Evolutionary conservation across 2,329 filamentous ascomycete genomes (phyloP), one percentile per base, ranked within the genome.

Genomic region (Alternaria angustiovoidea): DNA sequence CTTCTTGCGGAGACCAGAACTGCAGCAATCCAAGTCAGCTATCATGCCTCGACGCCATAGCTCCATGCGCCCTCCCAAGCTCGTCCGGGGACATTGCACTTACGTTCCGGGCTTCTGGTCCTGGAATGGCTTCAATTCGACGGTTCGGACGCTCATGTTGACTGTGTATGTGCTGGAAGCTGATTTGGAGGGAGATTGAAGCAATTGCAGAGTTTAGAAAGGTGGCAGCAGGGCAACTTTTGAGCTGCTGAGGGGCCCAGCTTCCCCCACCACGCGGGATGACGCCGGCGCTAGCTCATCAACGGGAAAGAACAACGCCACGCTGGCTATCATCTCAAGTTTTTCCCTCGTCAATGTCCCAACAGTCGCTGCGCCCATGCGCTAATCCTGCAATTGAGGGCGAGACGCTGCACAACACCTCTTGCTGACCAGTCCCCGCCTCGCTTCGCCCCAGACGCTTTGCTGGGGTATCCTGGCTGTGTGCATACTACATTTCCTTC

Each of bases 71-170:
- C 46, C 38, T 41, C 32, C 43, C 9, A 16, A 59, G 57, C 52
- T 60, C 42, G 18, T 44, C 20, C 1, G 14, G 20, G 16, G 12
- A n/a, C 14, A 22, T 20, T 9, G 3, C 11, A 93, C 94, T 82
- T 89, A 97, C 94, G 94, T 98, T 87, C 94, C 94, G 67, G 94
- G 93, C 87, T 99, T 99, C 87, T 99, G 95, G 87, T 98, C 95
- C 67, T 90, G 86, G 82, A 95, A 97, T 62, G 94, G 88, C 80
- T 88, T 89, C 80, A 97, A 88, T 71, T 91, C 87, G 75, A 97
- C 91, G 55, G 90, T 92, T 81, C 92, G 87, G 81, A 89, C 82
- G 78, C 84, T 87, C 93, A 97, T 79, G 24, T 42, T 78, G 69
- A 49, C 36, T 66, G 55, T 61, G 34, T 61, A 26, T 62, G 22